Evolutionary conservation across 495 filamentous ascomycete species (phyloP).

Genomic region (Neurospora africana): DNA sequence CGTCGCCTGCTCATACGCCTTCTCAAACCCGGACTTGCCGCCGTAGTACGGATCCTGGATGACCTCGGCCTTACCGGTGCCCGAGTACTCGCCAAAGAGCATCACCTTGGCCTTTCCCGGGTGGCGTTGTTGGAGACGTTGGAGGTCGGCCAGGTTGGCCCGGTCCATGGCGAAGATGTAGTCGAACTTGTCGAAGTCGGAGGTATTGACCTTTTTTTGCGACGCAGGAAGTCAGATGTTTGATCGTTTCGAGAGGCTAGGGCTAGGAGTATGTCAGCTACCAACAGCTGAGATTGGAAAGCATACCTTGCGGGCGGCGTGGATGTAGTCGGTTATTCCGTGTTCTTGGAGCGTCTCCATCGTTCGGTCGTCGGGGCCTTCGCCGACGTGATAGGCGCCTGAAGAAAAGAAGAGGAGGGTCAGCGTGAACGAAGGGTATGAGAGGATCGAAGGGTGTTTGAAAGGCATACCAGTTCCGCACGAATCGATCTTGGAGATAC

Average conservation of each 20-base stretch:
- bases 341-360: slow-evolving; percentile 67
- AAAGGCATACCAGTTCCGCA: slow-evolving; percentile 54
- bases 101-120: slow-evolving; percentile 52
- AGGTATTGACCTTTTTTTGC: slow-evolving; percentile 15
- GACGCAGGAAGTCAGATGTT: too few species aligned
- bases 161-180: slow-evolving; percentile 94
- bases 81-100: slow-evolving; percentile 77
- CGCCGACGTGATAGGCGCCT: slow-evolving; percentile 66
- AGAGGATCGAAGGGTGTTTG: not conserved
- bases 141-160: slow-evolving; percentile 64
- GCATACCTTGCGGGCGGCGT: slow-evolving; percentile 64
- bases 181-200: slow-evolving; percentile 74
- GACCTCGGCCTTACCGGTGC: slow-evolving; percentile 53
- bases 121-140: slow-evolving; percentile 45
- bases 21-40: slow-evolving; percentile 68
- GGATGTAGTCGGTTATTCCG: slow-evolving; percentile 64
- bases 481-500: slow-evolving; percentile 68
- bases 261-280: slow-evolving; percentile 2
- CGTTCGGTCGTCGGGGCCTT: slow-evolving; percentile 70
- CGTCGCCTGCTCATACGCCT: slow-evolving; percentile 71
- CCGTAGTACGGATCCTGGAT: slow-evolving; percentile 94
- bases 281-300: not conserved
- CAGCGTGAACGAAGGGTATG: not conserved
- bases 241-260: not conserved
- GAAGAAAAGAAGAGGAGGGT: not conserved